A percentile compares a stretch with the other conserved stretches of the same genome.
These are phyloP conservation scores for Lactifluus piperatus DNA, from an alignment of 768 basidiomycete species.

Conservation along the genomic window DNA sequence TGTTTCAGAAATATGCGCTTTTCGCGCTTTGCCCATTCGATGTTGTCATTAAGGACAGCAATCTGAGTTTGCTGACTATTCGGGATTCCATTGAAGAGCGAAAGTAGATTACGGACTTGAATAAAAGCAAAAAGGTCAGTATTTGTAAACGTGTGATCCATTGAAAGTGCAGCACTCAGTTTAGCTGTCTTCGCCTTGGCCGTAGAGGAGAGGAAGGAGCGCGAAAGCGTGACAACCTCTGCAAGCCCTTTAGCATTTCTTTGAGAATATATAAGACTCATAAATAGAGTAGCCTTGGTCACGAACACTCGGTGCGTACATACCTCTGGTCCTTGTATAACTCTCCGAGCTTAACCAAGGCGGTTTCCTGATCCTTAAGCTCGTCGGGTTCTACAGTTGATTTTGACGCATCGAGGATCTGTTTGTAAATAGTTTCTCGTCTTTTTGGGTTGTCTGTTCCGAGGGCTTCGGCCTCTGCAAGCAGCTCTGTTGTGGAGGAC, in stretches of 20 bases:
- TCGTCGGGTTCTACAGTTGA: slow-evolving; percentile 42
- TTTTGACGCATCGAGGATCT: slow-evolving; percentile 43
- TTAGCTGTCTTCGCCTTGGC: slow-evolving; percentile 98
- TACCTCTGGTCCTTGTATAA: slow-evolving; percentile 82
- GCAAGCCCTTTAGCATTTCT: slow-evolving; percentile 84
- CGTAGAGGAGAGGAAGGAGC: slow-evolving; percentile 82
- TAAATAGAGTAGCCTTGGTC: neutral
- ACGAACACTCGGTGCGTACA: slow-evolving; percentile 23
- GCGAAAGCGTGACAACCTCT: slow-evolving; percentile 73
- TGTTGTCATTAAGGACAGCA: slow-evolving; percentile 79
- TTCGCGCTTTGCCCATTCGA: slow-evolving; percentile 85
- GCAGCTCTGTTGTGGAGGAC: slow-evolving; percentile 34
- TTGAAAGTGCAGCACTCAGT: slow-evolving; percentile 52
- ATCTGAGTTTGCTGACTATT: slow-evolving; percentile 70
- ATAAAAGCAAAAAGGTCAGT: neutral
- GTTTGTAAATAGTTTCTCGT: slow-evolving; percentile 68
- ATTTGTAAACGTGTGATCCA: neutral
- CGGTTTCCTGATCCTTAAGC: slow-evolving; percentile 74
- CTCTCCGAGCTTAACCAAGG: slow-evolving; percentile 78
- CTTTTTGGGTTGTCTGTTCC: slow-evolving; percentile 42
- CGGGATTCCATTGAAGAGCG: slow-evolving; percentile 77
- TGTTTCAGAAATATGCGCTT: slow-evolving; percentile 96
- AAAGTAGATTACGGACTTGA: slow-evolving; percentile 86
- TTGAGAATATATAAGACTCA: neutral
- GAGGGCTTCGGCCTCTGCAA: slow-evolving; percentile 48